These are phyloP conservation scores for Phytopythium mirpurense DNA, from an alignment of 352 stramenopile species.

Conservation along the genomic window DNA sequence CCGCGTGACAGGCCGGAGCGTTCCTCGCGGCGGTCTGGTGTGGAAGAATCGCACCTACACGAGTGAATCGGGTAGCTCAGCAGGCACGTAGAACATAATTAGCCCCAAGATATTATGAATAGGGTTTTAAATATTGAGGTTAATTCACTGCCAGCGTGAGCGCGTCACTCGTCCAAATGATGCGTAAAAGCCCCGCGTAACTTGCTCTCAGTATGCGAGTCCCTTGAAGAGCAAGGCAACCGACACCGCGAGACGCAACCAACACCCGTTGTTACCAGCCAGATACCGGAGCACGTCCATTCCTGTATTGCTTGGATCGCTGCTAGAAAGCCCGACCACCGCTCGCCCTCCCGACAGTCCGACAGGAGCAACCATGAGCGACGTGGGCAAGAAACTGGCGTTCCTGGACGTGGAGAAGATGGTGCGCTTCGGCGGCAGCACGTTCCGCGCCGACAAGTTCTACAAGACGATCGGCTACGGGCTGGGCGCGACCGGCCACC, in stretches of 20 bases:
- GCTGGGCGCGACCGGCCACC: conserved; percentile 41
- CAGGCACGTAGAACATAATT: too few relatives aligned
- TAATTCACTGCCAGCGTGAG: neutral
- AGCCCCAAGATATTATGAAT: too few relatives aligned
- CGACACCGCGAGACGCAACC: conserved; percentile 3
- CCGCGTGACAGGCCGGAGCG: too few relatives aligned
- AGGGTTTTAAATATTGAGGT: too few relatives aligned
- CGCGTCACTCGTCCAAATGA: conserved; percentile 5
- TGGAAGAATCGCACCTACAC: conserved; percentile 1
- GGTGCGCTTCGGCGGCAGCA: conserved; percentile 49
- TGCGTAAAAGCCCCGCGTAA: conserved; percentile 1
- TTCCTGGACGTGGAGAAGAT: conserved; percentile 71
- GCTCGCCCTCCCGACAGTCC: too few relatives aligned
- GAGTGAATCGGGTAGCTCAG: neutral
- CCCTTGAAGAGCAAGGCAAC: conserved; percentile 1
- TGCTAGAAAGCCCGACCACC: too few relatives aligned
- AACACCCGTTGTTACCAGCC: too few relatives aligned
- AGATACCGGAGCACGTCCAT: too few relatives aligned
- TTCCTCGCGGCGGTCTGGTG: neutral
- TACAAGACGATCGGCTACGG: conserved; percentile 83
- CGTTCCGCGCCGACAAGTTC: conserved; percentile 70
- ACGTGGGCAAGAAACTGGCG: conserved; percentile 8
- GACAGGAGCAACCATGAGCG: conserved; percentile 12
- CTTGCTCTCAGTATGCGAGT: neutral
- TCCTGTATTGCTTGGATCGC: too few relatives aligned